These are phyloP conservation scores for Talaromyces nanjingensis DNA, from an alignment of 495 filamentous ascomycete genomes.

Conservation along the genomic window DNA sequence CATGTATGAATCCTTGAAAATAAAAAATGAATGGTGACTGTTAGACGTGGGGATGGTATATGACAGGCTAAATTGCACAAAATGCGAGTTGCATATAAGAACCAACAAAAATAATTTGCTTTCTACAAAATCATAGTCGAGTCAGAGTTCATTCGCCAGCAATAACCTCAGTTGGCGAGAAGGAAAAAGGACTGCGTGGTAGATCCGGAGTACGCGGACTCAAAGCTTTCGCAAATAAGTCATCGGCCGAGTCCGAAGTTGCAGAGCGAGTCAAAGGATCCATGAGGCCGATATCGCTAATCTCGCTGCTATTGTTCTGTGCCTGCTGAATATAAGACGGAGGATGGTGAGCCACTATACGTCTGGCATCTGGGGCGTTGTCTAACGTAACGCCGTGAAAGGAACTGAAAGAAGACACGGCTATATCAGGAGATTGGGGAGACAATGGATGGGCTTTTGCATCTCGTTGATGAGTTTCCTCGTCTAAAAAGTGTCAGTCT, in stretches of 20 bases:
- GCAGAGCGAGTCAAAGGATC: conserved; percentile 17
- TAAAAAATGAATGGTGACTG: too few species aligned
- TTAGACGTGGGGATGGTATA: too few species aligned
- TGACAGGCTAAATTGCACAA: too few species aligned
- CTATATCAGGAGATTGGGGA: conserved; percentile 56
- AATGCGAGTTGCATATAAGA: too few species aligned
- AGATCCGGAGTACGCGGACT: conserved; percentile 75
- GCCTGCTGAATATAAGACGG: conserved; percentile 33
- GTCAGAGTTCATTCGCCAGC: too few species aligned
- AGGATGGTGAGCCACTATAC: conserved; percentile 32
- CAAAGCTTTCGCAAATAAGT: conserved; percentile 73
- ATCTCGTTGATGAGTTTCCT: conserved; percentile 3
- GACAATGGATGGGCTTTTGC: conserved; percentile 41
- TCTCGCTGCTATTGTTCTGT: conserved; percentile 31
- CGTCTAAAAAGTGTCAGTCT: too few species aligned
- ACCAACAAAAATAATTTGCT: too few species aligned
- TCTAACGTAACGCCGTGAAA: conserved; percentile 36
- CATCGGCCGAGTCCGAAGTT: conserved; percentile 54
- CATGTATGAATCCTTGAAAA: too few species aligned
- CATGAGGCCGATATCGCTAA: conserved; percentile 31
- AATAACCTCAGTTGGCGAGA: conserved; percentile 15
- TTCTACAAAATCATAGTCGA: too few species aligned
- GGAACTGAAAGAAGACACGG: conserved; percentile 56
- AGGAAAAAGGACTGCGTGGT: conserved; percentile 63
- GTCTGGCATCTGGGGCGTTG: conserved; percentile 20